These are phyloP conservation scores for Mycosphaerelloides madeirae DNA, from an alignment of 2,329 filamentous ascomycete genomes.

Conservation along the genomic window DNA sequence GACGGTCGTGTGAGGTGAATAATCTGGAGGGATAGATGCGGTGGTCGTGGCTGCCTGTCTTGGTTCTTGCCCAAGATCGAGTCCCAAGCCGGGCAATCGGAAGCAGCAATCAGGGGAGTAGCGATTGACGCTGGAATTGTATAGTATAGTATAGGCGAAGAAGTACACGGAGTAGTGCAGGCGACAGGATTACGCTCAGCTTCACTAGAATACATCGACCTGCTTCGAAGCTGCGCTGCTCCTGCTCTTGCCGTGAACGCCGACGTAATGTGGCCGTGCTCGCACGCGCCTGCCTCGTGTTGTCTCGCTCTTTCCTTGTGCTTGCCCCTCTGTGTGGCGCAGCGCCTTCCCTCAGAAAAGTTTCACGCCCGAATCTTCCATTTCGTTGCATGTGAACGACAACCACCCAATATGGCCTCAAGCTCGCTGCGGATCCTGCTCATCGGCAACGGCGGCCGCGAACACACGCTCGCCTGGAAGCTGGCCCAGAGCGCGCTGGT, in stretches of 20 bases:
- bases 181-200: constrained; percentile 3
- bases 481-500: constrained; percentile 76
- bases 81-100: too few species aligned
- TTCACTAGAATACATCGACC: too few species aligned
- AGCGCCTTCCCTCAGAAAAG: background rate
- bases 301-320: background rate
- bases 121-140: too few species aligned
- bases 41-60: too few species aligned
- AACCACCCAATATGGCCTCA: constrained; percentile 13
- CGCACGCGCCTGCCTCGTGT: background rate
- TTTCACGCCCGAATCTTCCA: too few species aligned
- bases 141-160: too few species aligned
- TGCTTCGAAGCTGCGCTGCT: constrained; percentile 1
- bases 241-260: background rate
- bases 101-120: too few species aligned
- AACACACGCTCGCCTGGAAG: constrained; percentile 94
- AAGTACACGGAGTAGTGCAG: background rate
- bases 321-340: background rate
- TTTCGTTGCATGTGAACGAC: too few species aligned
- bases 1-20: background rate
- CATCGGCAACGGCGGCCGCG: constrained; percentile 87
- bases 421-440: constrained; percentile 72
- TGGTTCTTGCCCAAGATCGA: too few species aligned
- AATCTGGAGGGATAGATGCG: too few species aligned
- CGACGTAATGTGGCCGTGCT: constrained; percentile 2